Evolutionary conservation across 805 yeast species (phyloP).

Genomic region (Pichia cephalocereana): DNA sequence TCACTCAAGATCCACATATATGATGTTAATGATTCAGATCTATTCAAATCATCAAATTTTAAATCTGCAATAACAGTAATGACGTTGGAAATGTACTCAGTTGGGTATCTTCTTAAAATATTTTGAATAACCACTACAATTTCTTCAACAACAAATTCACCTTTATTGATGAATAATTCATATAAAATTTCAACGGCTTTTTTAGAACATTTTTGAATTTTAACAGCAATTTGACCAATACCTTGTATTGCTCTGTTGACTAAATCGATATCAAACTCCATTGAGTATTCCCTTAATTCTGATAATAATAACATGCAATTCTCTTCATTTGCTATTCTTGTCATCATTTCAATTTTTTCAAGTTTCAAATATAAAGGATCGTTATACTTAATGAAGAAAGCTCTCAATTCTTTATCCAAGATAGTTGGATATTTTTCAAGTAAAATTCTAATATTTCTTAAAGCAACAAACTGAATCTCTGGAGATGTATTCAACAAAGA

Average conservation of each 20-base stretch:
- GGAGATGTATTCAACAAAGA: constrained; percentile 83
- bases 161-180: constrained; percentile 51
- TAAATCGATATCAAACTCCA: constrained; percentile 78
- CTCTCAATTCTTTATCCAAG: constrained; percentile 70
- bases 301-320: constrained; percentile 53
- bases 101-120: constrained; percentile 58
- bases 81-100: constrained; percentile 38
- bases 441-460: constrained; percentile 82
- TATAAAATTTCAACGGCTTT: constrained; percentile 54
- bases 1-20: constrained; percentile 69
- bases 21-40: constrained; percentile 43
- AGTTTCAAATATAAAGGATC: constrained; percentile 73
- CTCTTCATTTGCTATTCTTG: constrained; percentile 53
- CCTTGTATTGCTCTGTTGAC: constrained; percentile 59
- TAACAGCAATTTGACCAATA: constrained; percentile 64
- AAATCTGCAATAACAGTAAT: constrained; percentile 44
- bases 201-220: constrained; percentile 41
- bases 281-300: constrained; percentile 70
- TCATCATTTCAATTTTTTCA: constrained; percentile 68
- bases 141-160: constrained; percentile 52
- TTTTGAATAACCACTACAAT: constrained; percentile 55
- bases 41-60: constrained; percentile 38
- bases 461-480: constrained; percentile 89
- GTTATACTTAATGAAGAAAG: constrained; percentile 81
- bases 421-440: constrained; percentile 81